A percentile compares a stretch with the other conserved stretches of the same genome.
Evolutionary conservation across 768 basidiomycete species (phyloP).

Genomic region (Xanthoconium stramineum): DNA sequence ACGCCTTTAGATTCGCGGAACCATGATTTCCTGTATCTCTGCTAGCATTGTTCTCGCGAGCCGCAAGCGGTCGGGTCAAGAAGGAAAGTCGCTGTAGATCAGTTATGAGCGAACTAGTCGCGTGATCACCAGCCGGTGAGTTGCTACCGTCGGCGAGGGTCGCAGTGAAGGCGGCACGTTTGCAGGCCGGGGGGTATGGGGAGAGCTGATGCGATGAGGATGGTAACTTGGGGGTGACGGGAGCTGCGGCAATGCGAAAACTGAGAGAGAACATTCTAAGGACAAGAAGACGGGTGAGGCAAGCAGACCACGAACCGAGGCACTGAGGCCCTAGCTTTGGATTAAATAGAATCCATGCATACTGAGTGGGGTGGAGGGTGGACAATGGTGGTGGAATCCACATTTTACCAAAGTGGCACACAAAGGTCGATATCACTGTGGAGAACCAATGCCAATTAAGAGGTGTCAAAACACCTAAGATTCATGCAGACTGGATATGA

Average conservation of each 20-base stretch:
- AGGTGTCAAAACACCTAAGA: too few species aligned
- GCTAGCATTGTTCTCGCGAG: background rate
- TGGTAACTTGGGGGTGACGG: constrained; percentile 5
- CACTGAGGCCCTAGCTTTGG: background rate
- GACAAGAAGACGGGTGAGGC: background rate
- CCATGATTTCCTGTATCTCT: background rate
- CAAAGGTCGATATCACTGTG: constrained; percentile 7
- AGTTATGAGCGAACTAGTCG: background rate
- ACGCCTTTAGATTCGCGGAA: background rate
- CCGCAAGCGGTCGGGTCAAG: background rate
- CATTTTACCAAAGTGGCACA: constrained; percentile 4
- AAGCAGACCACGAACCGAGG: background rate
- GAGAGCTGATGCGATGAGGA: background rate
- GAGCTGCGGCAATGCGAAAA: background rate
- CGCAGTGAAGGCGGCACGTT: background rate
- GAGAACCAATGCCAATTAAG: background rate
- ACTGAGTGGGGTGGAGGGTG: constrained; percentile 6
- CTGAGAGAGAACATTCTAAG: constrained; percentile 11
- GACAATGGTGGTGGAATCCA: constrained; percentile 16
- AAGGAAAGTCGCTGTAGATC: background rate
- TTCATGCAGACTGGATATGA: too few species aligned
- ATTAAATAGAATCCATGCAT: constrained; percentile 17
- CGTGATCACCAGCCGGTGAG: background rate
- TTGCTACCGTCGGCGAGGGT: constrained; percentile 1
- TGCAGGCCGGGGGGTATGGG: background rate